These are phyloP conservation scores for Thielaviopsis euricoi DNA, from an alignment of 2,329 filamentous ascomycete species.

Conservation along the genomic window DNA sequence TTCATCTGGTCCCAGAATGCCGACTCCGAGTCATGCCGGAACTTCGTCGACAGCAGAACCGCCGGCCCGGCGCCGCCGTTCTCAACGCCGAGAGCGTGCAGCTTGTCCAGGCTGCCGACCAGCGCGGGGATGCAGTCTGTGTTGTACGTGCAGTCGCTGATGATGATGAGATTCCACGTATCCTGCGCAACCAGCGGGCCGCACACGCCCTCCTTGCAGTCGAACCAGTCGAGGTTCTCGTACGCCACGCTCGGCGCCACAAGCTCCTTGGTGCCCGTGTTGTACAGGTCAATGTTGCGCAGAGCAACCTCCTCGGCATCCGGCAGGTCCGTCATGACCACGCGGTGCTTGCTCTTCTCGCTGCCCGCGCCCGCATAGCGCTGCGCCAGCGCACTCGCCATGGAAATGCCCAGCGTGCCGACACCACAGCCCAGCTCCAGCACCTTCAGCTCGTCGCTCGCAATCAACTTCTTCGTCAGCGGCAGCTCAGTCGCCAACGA, in stretches of 20 bases:
- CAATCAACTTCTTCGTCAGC: neutral
- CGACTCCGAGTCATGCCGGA: constrained; percentile 35
- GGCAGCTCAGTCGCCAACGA: too few relatives aligned
- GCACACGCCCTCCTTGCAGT: constrained; percentile 29
- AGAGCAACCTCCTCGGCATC: constrained; percentile 34
- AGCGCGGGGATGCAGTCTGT: constrained; percentile 37
- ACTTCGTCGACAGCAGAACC: constrained; percentile 39
- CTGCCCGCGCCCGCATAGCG: constrained; percentile 9
- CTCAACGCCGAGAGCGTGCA: constrained; percentile 23
- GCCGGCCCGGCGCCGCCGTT: constrained; percentile 17
- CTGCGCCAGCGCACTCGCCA: constrained; percentile 23
- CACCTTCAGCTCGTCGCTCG: constrained; percentile 16
- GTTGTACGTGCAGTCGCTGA: constrained; percentile 48
- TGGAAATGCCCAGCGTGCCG: constrained; percentile 35
- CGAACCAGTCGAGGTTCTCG: constrained; percentile 41
- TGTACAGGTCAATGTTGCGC: constrained; percentile 27
- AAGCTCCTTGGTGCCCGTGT: neutral
- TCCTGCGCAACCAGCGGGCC: constrained; percentile 23
- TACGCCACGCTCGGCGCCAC: constrained; percentile 23
- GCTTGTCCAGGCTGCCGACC: constrained; percentile 33
- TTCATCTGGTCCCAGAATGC: constrained; percentile 31
- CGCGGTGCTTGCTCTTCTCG: constrained; percentile 13
- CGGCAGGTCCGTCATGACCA: constrained; percentile 38
- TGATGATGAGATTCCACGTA: constrained; percentile 35
- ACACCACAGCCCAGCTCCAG: constrained; percentile 42